phyloP scores from a whole-genome alignment of 2,329 filamentous ascomycete genomes.

The Xylariaceae sp. region DNA sequence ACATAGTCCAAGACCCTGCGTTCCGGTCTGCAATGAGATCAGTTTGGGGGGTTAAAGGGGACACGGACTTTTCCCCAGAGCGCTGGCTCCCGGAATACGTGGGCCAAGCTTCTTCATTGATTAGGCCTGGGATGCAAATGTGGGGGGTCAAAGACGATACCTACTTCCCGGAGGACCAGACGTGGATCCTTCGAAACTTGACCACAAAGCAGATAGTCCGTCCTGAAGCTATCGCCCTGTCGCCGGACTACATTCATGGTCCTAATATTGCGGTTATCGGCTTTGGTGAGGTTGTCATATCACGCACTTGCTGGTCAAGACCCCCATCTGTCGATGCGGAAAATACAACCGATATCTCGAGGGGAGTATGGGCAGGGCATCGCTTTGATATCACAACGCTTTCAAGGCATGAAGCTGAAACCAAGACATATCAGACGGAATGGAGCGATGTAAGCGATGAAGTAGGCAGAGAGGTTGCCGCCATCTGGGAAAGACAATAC shows the following conservation, averaged over 20 bases:
- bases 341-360: slow-evolving; percentile 16
- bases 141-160: background rate
- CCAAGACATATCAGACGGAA: slow-evolving; percentile 2
- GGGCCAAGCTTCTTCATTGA: too few species aligned
- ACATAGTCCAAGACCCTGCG: too few species aligned
- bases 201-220: slow-evolving; percentile 33
- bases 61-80: too few species aligned
- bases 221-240: slow-evolving; percentile 13
- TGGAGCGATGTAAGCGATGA: slow-evolving; percentile 32
- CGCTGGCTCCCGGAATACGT: too few species aligned
- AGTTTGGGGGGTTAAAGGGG: too few species aligned
- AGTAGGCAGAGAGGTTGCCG: slow-evolving; percentile 23
- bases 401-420: slow-evolving; percentile 16
- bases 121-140: too few species aligned
- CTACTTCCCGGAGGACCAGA: slow-evolving; percentile 30
- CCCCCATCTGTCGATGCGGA: background rate
- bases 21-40: too few species aligned
- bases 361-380: slow-evolving; percentile 32
- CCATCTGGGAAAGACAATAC: slow-evolving; percentile 4
- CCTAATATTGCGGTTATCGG: slow-evolving; percentile 30
- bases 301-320: slow-evolving; percentile 30
- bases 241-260: slow-evolving; percentile 24
- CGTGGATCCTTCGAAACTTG: slow-evolving; percentile 34
- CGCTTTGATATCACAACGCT: slow-evolving; percentile 30
- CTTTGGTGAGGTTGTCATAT: slow-evolving; percentile 31